phyloP scores from a whole-genome alignment of 768 basidiomycete genomes.

The Boletus eberwhitei region DNA sequence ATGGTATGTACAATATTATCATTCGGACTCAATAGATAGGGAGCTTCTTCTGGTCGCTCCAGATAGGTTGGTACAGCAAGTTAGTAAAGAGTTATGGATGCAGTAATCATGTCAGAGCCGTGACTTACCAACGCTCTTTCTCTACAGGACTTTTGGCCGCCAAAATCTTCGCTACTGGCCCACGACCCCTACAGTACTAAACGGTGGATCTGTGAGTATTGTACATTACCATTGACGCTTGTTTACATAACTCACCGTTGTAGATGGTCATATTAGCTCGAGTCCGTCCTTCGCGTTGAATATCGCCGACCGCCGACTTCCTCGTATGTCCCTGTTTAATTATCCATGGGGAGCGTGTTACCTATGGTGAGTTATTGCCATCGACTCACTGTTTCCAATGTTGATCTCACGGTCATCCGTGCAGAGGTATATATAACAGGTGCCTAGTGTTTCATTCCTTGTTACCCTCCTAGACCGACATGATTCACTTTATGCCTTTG shows the following conservation, averaged over 20 bases:
- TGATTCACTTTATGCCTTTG: neutral
- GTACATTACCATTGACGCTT: neutral
- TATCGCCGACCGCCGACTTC: neutral
- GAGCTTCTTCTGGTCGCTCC: no score
- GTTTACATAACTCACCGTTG: neutral
- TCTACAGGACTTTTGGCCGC: no score
- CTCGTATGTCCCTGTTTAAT: neutral
- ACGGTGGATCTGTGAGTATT: neutral
- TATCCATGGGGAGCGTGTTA: no score
- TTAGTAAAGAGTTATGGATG: neutral
- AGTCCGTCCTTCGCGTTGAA: neutral
- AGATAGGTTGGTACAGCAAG: neutral
- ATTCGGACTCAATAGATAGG: no score
- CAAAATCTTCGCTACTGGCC: neutral
- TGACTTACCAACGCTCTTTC: neutral
- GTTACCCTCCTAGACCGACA: neutral
- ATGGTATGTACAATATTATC: no score
- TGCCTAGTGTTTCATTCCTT: neutral
- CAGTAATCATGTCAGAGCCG: neutral
- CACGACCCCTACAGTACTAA: neutral
- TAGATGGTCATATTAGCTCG: neutral
- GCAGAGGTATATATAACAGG: neutral
- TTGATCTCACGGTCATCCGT: neutral
- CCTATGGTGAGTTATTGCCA: no score
- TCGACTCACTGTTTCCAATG: no score